A percentile compares a stretch with the other conserved stretches of the same genome.
These are phyloP conservation scores for Deinandra increscens DNA, from an alignment of 129 eudicot genomes.

Conservation along the genomic window DNA sequence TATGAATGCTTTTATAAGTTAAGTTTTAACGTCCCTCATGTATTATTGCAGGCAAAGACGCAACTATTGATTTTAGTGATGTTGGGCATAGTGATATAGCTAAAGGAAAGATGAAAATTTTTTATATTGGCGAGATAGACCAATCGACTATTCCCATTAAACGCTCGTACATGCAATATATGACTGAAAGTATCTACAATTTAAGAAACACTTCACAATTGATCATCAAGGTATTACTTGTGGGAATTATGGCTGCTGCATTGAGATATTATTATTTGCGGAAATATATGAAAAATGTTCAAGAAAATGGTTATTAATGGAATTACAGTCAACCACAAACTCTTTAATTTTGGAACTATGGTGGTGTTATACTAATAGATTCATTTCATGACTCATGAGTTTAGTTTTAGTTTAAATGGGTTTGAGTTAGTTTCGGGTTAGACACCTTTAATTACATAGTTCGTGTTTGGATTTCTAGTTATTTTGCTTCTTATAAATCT, in stretches of 20 bases:
- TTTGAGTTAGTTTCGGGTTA: too few species aligned
- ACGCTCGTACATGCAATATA: constrained; percentile 6
- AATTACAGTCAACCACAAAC: too few species aligned
- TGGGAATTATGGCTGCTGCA: constrained; percentile 1
- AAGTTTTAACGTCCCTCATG: not conserved
- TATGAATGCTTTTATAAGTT: too few species aligned
- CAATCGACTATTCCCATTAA: constrained; percentile 22
- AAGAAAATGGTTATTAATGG: not conserved
- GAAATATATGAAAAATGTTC: not conserved
- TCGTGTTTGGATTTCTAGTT: too few species aligned
- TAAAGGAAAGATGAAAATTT: constrained; percentile 18
- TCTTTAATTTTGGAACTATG: too few species aligned
- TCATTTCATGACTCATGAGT: too few species aligned
- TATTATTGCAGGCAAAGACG: constrained; percentile 24
- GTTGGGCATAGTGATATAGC: constrained; percentile 25
- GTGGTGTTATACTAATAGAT: too few species aligned
- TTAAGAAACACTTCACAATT: constrained; percentile 10
- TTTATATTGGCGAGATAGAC: constrained; percentile 22
- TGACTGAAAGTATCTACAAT: constrained; percentile 14
- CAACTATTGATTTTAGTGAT: constrained; percentile 18
- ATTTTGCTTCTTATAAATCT: too few species aligned
- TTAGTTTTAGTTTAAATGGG: too few species aligned
- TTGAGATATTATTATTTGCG: not conserved
- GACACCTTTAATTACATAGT: too few species aligned
- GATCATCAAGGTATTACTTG: constrained; percentile 7